Base-by-base conservation (phyloP, 1,139 yeast genomes). In the Hemisphaericaspora subhashii region DNA sequence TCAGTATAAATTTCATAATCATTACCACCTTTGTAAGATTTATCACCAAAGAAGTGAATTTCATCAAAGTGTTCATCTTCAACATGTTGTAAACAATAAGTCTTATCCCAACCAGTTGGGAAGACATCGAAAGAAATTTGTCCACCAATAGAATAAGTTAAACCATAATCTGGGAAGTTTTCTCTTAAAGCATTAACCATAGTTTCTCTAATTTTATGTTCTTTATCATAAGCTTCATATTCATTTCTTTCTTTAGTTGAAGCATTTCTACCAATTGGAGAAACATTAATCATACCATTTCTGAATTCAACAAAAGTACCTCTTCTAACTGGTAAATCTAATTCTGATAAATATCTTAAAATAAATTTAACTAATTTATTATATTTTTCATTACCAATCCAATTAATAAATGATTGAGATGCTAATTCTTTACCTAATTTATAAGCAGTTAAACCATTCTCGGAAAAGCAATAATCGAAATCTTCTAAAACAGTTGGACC, bases 61-160 rank as follows among this genome's bases (percentile, higher is more conserved):
- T 80, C 76, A 60, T 83, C 75, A 72, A 90, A 94, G 48, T 84
- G 81, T 68, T 90, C 97, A 47, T 74, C 68, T 56, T 72, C 89
- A 55, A 92, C 90, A 70, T 90, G 98, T 68, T 83, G 89, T 62
- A 94, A 81, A 69, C 96, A 87, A 74, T 90, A 94, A 47, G 98
- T 94, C 81, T 94, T 92, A 69, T 92, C 98, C 99, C 99, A 92
- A 59, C 99, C 99, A 50, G 96, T 86, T 72, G 99, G 99, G 90
- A 92, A 92, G 51, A 92, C 98, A 60, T 92, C 99, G 60, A 92
- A 92, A 35, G 98, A 92, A 66, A 92, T 92, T 77, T 92, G 98
- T 54, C 99, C 99, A 66, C 98, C 98, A 54, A 92, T 92, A 42
- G 98, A 92, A 78, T 86, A 94, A 52, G 98, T 90, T 63, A 92